Evolutionary conservation across 768 basidiomycete species (phyloP), one percentile per base, ranked within the genome.

Genomic region (Pleurotus giganteus): DNA sequence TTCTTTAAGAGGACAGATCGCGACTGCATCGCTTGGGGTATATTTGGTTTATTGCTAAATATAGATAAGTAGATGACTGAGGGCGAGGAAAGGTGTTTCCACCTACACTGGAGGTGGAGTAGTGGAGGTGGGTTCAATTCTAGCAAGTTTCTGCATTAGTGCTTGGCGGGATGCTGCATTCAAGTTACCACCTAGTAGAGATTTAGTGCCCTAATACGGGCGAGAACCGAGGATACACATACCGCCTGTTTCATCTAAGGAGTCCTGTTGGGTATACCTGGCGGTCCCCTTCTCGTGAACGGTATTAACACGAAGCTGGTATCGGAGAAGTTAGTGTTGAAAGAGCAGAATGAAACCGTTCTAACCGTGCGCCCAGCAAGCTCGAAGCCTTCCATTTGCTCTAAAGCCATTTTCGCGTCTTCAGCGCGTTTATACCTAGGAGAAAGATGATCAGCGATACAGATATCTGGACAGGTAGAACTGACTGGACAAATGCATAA

Each of bases 131-230:
- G 82, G 77, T 65, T 92, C 90, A 74, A 85, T 91, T 79, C 97
- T 93, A 71, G 97, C 94, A 83, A 99, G 91, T 86, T 98, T 99
- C 77, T 95, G 93, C 97, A 99, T 99, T 78, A 99, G 92, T 72
- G 94, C 92, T 80, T 97, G 94, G 75, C 97, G 91, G 68, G 94
- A 93, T 66, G 91, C 91, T 79, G 91, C 91, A 78, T 97, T 97
- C 80, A 97, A 84, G 82, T 93, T 93, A 91, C 91, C 91, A 72
- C 90, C 93, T 95, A 66, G 1, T 41, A 57, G 17, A 31, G 34
- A 47, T 23, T n/a, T 11, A 59, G 56, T 3, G 53, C 66, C 17
- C 66, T 47, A 39, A 29, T 13, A 26, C 17, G 27, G 21, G 8
- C 28, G 24, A 12, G n/a, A 23, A 55, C 12, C 15, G 29, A 15